Evolutionary conservation across 805 yeast genomes (phyloP).

Genomic region (Saccharomycopsis sp.): DNA sequence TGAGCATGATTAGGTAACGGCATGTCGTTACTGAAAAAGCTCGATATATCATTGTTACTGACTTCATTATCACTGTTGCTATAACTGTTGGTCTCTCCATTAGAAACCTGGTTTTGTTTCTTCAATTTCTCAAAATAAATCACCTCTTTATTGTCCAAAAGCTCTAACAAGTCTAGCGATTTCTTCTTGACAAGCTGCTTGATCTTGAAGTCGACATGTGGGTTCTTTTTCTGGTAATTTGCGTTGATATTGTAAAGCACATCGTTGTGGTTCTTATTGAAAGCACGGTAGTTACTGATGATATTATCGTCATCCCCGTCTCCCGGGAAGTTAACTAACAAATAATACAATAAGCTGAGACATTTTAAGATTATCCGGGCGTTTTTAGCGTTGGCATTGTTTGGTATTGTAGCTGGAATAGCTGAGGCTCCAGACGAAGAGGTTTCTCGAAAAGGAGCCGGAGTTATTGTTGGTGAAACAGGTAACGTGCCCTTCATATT

Average conservation of each 20-base stretch:
- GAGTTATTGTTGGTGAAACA: not conserved
- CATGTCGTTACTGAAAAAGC: conserved; percentile 10
- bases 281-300: conserved; percentile 2
- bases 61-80: not conserved
- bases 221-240: not conserved
- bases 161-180: conserved; percentile 15
- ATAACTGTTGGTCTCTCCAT: too few relatives aligned
- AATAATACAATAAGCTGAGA: conserved; percentile 8
- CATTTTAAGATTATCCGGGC: conserved; percentile 7
- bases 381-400: not conserved
- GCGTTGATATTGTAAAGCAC: conserved; percentile 3
- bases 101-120: not conserved
- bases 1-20: conserved; percentile 17
- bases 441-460: not conserved
- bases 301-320: not conserved
- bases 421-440: not conserved
- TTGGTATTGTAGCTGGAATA: not conserved
- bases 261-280: conserved; percentile 9
- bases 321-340: conserved; percentile 8
- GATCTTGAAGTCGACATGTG: conserved; percentile 7
- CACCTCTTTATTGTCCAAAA: conserved; percentile 6
- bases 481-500: not conserved
- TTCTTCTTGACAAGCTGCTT: conserved; percentile 17
- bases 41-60: conserved; percentile 4
- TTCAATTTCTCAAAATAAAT: not conserved